Conservation (phyloP, 768 basidiomycete species). For the Russula compacta region DNA sequence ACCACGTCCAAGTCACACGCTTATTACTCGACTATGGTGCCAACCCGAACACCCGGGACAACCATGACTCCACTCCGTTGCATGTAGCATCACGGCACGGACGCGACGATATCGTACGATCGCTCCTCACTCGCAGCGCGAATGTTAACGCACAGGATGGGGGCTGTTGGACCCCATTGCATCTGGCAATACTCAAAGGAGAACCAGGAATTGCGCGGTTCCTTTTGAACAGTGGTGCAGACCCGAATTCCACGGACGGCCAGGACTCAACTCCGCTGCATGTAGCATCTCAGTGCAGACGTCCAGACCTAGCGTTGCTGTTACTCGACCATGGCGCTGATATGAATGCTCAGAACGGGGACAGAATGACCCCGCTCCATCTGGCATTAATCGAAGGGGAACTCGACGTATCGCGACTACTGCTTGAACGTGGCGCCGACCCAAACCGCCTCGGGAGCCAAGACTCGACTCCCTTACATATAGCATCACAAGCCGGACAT, state of each 20-base stretch:
- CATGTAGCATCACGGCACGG: not conserved
- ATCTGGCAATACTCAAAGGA: not conserved
- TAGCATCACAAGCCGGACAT: not conserved
- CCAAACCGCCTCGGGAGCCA: not conserved
- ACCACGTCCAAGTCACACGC: not conserved
- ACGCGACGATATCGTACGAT: not conserved
- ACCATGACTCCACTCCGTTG: not conserved
- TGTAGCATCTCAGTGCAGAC: not conserved
- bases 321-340: not conserved
- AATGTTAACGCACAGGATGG: not conserved
- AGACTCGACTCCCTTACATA: not conserved
- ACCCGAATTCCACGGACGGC: not conserved
- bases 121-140: not conserved
- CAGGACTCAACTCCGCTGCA: not conserved
- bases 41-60: not conserved
- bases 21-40: not conserved
- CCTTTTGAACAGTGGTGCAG: not conserved
- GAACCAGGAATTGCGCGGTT: not conserved
- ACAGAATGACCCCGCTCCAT: not conserved
- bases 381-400: not conserved
- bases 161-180: not conserved
- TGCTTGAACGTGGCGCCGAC: not conserved
- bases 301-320: not conserved
- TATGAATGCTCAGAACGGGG: not conserved
- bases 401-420: not conserved